A percentile compares a stretch with the other conserved stretches of the same genome.
Conservation (phyloP, 2,329 filamentous ascomycete species). For the Fusarium sambucinum region DNA sequence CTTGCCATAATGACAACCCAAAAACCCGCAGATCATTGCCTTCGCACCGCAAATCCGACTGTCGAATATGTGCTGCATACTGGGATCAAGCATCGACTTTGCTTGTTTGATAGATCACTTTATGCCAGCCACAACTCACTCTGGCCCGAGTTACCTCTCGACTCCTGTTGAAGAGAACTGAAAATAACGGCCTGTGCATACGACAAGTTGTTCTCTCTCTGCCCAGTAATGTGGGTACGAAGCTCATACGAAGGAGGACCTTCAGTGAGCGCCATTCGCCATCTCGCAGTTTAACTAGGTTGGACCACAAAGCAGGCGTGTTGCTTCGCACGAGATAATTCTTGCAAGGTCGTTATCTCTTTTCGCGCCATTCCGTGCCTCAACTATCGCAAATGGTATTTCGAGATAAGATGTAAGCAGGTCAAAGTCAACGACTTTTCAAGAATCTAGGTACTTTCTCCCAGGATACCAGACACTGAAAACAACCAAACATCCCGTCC, state of each 20-base stretch:
- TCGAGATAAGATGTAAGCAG: not conserved
- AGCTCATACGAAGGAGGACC: not conserved
- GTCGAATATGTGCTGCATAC: conserved; percentile 15
- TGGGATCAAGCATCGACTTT: conserved; percentile 27
- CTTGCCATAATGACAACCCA: conserved; percentile 16
- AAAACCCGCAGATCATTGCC: conserved; percentile 8
- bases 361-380: conserved; percentile 14
- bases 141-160: conserved; percentile 4
- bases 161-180: conserved; percentile 13
- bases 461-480: not conserved
- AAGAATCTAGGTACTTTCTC: not conserved
- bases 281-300: not conserved
- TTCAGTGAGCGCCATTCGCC: not conserved
- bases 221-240: not conserved
- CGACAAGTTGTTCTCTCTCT: conserved; percentile 12
- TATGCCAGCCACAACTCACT: conserved; percentile 7
- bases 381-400: not conserved
- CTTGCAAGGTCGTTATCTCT: not conserved
- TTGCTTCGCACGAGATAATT: conserved; percentile 4
- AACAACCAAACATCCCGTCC: not conserved
- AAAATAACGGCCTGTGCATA: conserved; percentile 11
- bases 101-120: conserved; percentile 32
- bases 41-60: conserved; percentile 13
- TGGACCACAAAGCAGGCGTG: not conserved
- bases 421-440: not conserved